These are phyloP conservation scores for Sutorius eximius DNA, from an alignment of 1,284 basidiomycete genomes.

Conservation along the genomic window DNA sequence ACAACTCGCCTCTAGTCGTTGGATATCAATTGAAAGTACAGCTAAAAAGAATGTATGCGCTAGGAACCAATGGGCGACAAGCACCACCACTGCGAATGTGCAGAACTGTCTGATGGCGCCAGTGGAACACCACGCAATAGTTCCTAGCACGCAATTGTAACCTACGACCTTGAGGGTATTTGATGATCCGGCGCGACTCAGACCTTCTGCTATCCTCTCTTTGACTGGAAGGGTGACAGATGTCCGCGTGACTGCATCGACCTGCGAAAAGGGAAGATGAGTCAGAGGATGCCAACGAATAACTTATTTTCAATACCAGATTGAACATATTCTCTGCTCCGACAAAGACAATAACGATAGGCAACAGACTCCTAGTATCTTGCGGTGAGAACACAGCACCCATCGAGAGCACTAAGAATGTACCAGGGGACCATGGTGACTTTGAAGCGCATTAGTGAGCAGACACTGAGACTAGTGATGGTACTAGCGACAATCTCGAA, in stretches of 20 bases:
- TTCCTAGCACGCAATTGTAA: constrained; percentile 80
- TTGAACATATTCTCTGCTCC: constrained; percentile 98
- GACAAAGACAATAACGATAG: constrained; percentile 93
- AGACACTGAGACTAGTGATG: constrained; percentile 90
- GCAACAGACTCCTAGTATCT: constrained; percentile 70
- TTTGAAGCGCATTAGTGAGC: constrained; percentile 81
- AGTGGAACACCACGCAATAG: constrained; percentile 76
- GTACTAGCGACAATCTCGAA: constrained; percentile 91
- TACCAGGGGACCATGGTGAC: constrained; percentile 88
- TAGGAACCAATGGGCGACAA: constrained; percentile 95
- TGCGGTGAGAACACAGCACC: constrained; percentile 9
- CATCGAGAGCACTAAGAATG: constrained; percentile 1
- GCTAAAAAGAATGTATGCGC: constrained; percentile 92
- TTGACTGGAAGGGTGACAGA: constrained; percentile 90
- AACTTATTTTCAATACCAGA: constrained; percentile 55
- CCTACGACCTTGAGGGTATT: constrained; percentile 90
- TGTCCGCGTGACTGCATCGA: constrained; percentile 87
- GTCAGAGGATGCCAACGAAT: not conserved
- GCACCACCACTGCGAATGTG: constrained; percentile 88
- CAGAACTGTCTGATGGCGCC: constrained; percentile 93
- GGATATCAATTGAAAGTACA: constrained; percentile 87
- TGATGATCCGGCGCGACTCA: constrained; percentile 85
- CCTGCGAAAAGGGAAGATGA: constrained; percentile 43
- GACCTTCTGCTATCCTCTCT: constrained; percentile 86
- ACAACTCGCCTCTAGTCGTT: constrained; percentile 72